Base-by-base conservation (phyloP, 2,329 filamentous ascomycete species). In the Phialemoniopsis sp. region DNA sequence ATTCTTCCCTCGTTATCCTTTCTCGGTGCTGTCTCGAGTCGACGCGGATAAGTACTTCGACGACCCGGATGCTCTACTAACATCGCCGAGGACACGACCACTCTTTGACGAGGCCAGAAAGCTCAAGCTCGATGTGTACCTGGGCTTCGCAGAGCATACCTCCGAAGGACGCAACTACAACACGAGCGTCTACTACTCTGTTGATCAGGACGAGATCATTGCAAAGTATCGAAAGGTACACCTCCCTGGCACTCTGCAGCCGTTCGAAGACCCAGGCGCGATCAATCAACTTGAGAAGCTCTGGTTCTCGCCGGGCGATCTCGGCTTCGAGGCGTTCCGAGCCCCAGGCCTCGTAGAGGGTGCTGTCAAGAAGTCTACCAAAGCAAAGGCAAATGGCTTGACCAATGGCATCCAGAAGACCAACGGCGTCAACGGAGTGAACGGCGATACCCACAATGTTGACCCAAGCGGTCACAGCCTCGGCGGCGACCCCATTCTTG, bases 161-260 rank as follows among this genome's bases (percentile, higher is more conserved):
- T 60, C 70, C 28, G 41, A 37, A 4, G 44, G 44, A 26, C 41
- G 46, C 18, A 36, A 53, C 34, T 78, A 68, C 49, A 78, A 78
- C 50, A 67, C 67, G 4, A 59, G 56, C 33, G 56, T 77, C 12
- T 78, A 76, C 46, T 78, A 69, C 54, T 73, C 70, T 5, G 67
- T 65, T 3, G 54, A 54, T 8, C 52, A 57, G 26, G 62, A 58
- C 13, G 53, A 60, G 18, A 60, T 73, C 5, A 52, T 78, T 16
- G 62, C 62, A 29, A 77, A 76, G 48, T 78, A 78, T 47, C 63
- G 73, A 43, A 78, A 78, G 52, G 60, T 77, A 3, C 74, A 78
- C 48, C 58, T 78, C 2, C 74, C 74, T 0, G 73, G 74, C 1
- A 69, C 70, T 3, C 57, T 64, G 13, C 72, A 78, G 53, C 73